Conservation (phyloP, 306 rosid species). For the Mucuna pruriens region DNA sequence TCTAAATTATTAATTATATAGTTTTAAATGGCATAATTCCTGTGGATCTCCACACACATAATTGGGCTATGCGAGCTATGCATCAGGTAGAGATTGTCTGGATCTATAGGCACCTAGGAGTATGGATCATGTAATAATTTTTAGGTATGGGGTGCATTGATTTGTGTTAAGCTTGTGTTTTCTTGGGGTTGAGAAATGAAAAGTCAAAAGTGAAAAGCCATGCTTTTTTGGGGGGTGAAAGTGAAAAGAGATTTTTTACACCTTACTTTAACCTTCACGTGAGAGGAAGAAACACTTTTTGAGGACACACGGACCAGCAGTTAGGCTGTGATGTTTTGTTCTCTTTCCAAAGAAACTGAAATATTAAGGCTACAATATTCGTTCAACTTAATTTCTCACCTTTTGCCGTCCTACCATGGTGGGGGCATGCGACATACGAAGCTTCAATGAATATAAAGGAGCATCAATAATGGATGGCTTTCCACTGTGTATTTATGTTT, state of each 20-base stretch:
- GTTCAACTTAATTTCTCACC: neutral
- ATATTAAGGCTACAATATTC: neutral
- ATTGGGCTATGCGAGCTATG: no score
- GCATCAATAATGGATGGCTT: slow-evolving; percentile 31
- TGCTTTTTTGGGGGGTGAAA: slow-evolving; percentile 21
- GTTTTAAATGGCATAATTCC: no score
- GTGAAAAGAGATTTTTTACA: slow-evolving; percentile 13
- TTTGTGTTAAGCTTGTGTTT: neutral
- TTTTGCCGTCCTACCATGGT: slow-evolving; percentile 18
- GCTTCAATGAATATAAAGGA: slow-evolving; percentile 38
- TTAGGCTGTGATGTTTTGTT: slow-evolving; percentile 12
- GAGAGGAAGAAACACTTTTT: slow-evolving; percentile 39
- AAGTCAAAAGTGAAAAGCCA: slow-evolving; percentile 4
- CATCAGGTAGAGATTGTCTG: no score
- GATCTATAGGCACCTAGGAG: no score
- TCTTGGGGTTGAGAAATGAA: slow-evolving; percentile 7
- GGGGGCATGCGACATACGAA: slow-evolving; percentile 34
- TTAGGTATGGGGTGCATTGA: neutral
- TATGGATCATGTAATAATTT: no score
- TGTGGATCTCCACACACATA: no score
- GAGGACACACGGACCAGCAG: slow-evolving; percentile 24
- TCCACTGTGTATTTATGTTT: slow-evolving; percentile 28
- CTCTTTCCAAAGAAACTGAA: neutral
- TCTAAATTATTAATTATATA: no score
- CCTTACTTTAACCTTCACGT: slow-evolving; percentile 37